Evolutionary conservation across 2,329 filamentous ascomycete genomes (phyloP).

Genomic region (Botrytis cinerea): DNA sequence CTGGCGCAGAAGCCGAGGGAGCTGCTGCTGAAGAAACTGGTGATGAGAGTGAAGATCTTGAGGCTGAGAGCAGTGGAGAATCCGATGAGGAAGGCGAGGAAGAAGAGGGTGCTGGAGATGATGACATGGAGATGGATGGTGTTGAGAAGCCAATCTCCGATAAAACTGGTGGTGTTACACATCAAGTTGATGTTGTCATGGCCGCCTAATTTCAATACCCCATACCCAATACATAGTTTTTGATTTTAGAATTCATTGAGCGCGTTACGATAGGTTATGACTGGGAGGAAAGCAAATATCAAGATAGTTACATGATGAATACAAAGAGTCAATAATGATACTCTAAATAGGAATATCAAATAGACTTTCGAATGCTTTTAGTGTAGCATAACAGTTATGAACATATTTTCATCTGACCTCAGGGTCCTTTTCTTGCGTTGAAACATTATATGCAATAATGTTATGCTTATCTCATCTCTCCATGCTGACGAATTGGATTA

Average conservation of each 20-base stretch:
- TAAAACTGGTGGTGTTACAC: conserved; percentile 26
- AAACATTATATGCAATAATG: too few relatives aligned
- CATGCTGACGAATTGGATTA: too few relatives aligned
- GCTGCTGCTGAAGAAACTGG: conserved; percentile 66
- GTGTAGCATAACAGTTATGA: conserved; percentile 1
- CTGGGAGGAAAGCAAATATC: background rate
- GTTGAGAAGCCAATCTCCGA: conserved; percentile 37
- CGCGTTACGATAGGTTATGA: conserved; percentile 20
- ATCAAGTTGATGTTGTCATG: conserved; percentile 34
- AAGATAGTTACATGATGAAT: conserved; percentile 18
- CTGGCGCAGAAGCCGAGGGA: conserved; percentile 59
- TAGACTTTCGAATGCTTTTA: conserved; percentile 11
- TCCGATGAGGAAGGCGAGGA: conserved; percentile 52
- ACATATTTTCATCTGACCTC: background rate
- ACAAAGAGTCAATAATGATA: background rate
- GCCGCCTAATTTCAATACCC: conserved; percentile 22
- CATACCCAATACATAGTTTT: conserved; percentile 17
- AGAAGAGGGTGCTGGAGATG: conserved; percentile 45
- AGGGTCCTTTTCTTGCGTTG: background rate
- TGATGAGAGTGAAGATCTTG: conserved; percentile 76
- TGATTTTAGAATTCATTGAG: conserved; percentile 19
- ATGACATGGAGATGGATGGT: conserved; percentile 55
- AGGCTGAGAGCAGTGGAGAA: conserved; percentile 69
- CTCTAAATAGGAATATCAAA: conserved; percentile 7
- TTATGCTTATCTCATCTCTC: background rate